Percentiles rank a stretch among this genome's conserved stretches.
Conservation (phyloP, 352 stramenopile species). For the Phytophthora pseudosyringae region DNA sequence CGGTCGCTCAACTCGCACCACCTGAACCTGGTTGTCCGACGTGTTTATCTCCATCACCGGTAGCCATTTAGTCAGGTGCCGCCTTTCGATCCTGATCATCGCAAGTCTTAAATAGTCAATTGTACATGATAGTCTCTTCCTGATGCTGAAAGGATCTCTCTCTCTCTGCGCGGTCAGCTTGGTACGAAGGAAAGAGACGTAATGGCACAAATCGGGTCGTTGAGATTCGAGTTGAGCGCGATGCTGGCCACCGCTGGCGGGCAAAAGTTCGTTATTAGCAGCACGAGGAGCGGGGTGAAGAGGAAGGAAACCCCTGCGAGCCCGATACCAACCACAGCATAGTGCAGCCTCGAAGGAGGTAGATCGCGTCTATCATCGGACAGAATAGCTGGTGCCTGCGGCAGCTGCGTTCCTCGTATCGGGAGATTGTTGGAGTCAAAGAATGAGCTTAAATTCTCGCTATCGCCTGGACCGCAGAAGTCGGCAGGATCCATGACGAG, state of each 20-base stretch:
- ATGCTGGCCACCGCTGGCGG: conserved; percentile 36
- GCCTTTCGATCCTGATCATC: not conserved
- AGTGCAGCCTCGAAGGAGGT: conserved; percentile 12
- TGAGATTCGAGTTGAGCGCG: conserved; percentile 50
- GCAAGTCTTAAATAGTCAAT: not conserved
- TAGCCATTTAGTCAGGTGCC: not conserved
- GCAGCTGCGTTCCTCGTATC: conserved; percentile 30
- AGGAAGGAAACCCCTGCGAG: conserved; percentile 15
- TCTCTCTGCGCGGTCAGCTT: not conserved
- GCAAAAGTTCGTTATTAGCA: conserved; percentile 34
- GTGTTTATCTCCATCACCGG: not conserved
- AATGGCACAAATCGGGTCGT: conserved; percentile 39
- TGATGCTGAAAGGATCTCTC: not conserved
- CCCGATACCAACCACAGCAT: conserved; percentile 6
- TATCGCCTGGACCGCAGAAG: conserved; percentile 19
- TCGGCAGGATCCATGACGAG: conserved; percentile 29
- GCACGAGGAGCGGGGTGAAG: conserved; percentile 19
- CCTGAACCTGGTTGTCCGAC: not conserved
- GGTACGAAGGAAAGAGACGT: conserved; percentile 28
- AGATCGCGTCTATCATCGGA: conserved; percentile 29
- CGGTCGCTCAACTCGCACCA: not conserved
- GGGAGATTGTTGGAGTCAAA: conserved; percentile 33
- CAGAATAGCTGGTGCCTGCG: conserved; percentile 20
- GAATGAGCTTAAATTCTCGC: conserved; percentile 26
- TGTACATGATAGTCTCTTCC: not conserved